Evolutionary conservation across 176 grass and related monocot species (phyloP).

Genomic region (Secale cereale): DNA sequence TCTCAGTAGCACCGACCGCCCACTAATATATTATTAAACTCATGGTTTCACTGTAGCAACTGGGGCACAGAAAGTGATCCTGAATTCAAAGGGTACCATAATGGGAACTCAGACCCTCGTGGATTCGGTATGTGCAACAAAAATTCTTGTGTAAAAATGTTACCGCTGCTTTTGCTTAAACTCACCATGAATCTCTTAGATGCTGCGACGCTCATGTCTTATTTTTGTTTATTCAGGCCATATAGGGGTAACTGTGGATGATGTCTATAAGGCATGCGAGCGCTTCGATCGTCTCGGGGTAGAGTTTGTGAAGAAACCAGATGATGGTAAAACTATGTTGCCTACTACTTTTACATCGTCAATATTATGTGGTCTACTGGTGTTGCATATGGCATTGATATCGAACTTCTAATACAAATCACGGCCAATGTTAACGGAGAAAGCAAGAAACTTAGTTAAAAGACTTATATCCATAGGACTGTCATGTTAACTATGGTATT

Average conservation of each 20-base stretch:
- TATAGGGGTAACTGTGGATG: conserved; percentile 91
- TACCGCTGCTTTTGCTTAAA: background rate
- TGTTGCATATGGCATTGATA: background rate
- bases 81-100: conserved; percentile 97
- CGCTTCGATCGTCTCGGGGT: conserved; percentile 78
- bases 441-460: background rate
- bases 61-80: conserved; percentile 96
- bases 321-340: conserved; percentile 62
- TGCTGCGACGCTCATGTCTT: background rate
- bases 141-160: background rate
- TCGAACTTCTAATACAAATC: background rate
- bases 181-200: background rate
- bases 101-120: conserved; percentile 96
- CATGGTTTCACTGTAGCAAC: conserved; percentile 46
- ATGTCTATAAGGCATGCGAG: conserved; percentile 84
- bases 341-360: background rate
- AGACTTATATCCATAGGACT: background rate
- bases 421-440: background rate
- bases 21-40: background rate
- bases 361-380: background rate
- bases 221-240: conserved; percentile 58
- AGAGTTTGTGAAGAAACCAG: conserved; percentile 83
- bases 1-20: background rate
- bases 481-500: background rate
- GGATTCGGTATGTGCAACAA: conserved; percentile 72